Base-by-base conservation (phyloP, 176 grass and related monocot species). In the Musa beccarii region DNA sequence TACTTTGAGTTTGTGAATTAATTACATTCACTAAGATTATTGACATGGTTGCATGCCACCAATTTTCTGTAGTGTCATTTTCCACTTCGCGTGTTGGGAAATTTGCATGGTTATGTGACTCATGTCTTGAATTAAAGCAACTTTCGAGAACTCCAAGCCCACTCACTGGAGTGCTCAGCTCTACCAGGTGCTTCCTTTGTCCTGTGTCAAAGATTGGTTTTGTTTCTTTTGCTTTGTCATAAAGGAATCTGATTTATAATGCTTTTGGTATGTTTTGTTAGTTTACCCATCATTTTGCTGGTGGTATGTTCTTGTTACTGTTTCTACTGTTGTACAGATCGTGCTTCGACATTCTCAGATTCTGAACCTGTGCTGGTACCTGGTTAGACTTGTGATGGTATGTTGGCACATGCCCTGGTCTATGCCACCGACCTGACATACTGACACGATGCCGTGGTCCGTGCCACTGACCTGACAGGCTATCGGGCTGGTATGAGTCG, bases 91-190 rank as follows among this genome's bases (percentile, higher is more conserved):
- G 76, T 9, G 25, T 76, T 66, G 86, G 86, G 26, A 86, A 89
- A 64, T 87, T 86, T 86, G 79, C 81, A 77, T 66, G 51, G 17
- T 52, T 92, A 11, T 92, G 89, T 80, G 89, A 92, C 80, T 64
- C 56, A 14, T 92, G 89, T 59, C 72, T 84, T 28, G 76, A 84
- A 55, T 84, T 73, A 66, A 89, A 86, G 75, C 78, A 63, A 61
- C 13, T 25, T 80, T 23, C 53, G 52, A 69, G 63, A 16, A 78
- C 69, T 73, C 69, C 49, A 52, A 73, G 43, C 51, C 49, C 79
- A 80, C 61, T 49, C 15, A 23, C 64, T 53, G 49, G 26, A 64
- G 73, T 16, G 73, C 43, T 57, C 64, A 65, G 34, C 24, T 14
- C 54, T 29, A 25, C n/a, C 10, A 73, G 79, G 79, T 80, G n/a